Percentiles rank a stretch among this genome's conserved stretches.
phyloP scores from a whole-genome alignment of 495 filamentous ascomycete species.

The Trichoderma asperelloides region DNA sequence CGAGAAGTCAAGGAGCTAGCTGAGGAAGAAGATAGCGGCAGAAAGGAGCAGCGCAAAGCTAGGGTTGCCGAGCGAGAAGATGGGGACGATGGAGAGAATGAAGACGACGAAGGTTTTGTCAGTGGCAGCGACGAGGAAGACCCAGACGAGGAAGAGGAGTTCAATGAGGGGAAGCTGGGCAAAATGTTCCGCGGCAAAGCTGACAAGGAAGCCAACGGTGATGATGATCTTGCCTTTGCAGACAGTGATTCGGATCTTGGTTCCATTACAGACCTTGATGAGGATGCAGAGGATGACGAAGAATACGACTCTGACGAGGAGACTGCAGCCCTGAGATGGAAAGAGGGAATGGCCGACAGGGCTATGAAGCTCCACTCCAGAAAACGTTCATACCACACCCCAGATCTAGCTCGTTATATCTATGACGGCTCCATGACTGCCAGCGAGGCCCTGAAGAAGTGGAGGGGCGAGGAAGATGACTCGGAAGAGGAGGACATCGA shows the following conservation, averaged over 20 bases:
- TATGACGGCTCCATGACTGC: conserved; percentile 77
- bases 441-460: conserved; percentile 62
- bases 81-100: conserved; percentile 38
- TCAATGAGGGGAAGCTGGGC: conserved; percentile 46
- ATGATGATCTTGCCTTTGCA: conserved; percentile 67
- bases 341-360: conserved; percentile 70
- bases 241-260: conserved; percentile 95
- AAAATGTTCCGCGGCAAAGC: conserved; percentile 41
- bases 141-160: conserved; percentile 46
- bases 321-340: conserved; percentile 66
- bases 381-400: conserved; percentile 58
- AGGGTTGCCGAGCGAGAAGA: conserved; percentile 53
- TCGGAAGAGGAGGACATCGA: conserved; percentile 43
- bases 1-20: conserved; percentile 53
- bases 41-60: conserved; percentile 60
- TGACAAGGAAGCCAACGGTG: conserved; percentile 29
- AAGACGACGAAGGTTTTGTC: conserved; percentile 52
- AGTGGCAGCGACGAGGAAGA: conserved; percentile 48
- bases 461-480: conserved; percentile 64
- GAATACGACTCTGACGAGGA: conserved; percentile 50
- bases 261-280: conserved; percentile 69
- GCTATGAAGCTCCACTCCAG: conserved; percentile 62
- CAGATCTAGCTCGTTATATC: conserved; percentile 75
- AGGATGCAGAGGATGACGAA: conserved; percentile 49
- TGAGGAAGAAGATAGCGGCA: conserved; percentile 56